Conservation (phyloP, 108 stramenopile species). For the Phaeodactylum tricornutum region DNA sequence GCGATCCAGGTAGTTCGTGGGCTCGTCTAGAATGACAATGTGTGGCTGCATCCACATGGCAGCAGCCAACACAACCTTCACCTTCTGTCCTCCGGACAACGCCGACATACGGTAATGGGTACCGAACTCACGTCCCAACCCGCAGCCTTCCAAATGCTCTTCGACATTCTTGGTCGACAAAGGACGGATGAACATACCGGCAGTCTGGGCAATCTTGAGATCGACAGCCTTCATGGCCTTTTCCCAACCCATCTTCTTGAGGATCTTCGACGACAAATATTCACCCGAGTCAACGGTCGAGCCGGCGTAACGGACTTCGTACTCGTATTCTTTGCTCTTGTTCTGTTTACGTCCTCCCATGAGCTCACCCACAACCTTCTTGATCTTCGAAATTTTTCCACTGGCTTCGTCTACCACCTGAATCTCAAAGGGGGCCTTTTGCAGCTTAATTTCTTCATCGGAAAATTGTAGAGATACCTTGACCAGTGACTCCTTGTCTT, state of each 20-base stretch:
- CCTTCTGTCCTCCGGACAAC: constrained; percentile 98
- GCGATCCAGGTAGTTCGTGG: constrained; percentile 99
- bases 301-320: constrained; percentile 91
- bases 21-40: constrained; percentile 97
- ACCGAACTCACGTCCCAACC: constrained; percentile 95
- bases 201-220: constrained; percentile 92
- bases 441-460: constrained; percentile 84
- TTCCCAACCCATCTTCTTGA: constrained; percentile 98
- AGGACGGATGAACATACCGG: constrained; percentile 88
- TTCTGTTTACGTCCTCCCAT: constrained; percentile 93
- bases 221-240: constrained; percentile 99
- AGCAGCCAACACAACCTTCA: constrained; percentile 98
- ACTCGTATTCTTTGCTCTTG: constrained; percentile 95
- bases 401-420: constrained; percentile 91
- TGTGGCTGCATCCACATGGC: constrained; percentile 99
- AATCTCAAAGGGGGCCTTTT: constrained; percentile 92
- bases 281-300: constrained; percentile 81
- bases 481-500: constrained; percentile 97
- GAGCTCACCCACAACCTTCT: constrained; percentile 94
- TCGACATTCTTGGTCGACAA: constrained; percentile 97
- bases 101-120: constrained; percentile 98
- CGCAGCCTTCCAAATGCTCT: constrained; percentile 94
- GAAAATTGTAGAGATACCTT: constrained; percentile 96
- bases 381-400: constrained; percentile 91
- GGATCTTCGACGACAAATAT: constrained; percentile 82